Evolutionary conservation across 768 basidiomycete genomes (phyloP).

Genomic region (Lentinula detonsa): DNA sequence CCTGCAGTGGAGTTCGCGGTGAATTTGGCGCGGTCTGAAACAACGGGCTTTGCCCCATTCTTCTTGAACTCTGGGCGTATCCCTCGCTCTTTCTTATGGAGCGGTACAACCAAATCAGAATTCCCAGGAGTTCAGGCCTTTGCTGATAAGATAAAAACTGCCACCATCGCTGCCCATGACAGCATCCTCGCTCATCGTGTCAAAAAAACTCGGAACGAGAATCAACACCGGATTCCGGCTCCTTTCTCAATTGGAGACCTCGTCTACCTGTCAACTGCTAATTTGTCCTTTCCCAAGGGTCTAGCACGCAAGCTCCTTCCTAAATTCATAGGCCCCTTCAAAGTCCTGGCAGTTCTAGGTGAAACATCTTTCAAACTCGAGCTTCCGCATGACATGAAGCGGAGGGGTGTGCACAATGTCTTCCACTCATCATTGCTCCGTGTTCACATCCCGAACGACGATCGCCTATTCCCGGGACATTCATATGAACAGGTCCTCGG

Average conservation of each 20-base stretch:
- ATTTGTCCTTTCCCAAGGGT: conserved; percentile 24
- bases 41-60: conserved; percentile 12
- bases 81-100: conserved; percentile 7
- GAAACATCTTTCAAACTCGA: conserved; percentile 19
- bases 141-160: no score
- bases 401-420: conserved; percentile 17
- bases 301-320: conserved; percentile 25
- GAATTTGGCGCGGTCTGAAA: neutral
- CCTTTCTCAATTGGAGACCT: conserved; percentile 15
- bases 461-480: no score
- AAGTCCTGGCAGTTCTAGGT: conserved; percentile 10
- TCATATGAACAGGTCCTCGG: no score
- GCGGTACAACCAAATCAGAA: no score
- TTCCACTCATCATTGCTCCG: conserved; percentile 22
- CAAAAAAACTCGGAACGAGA: no score
- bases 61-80: neutral
- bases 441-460: conserved; percentile 10
- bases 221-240: no score
- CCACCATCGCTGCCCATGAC: no score
- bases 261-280: conserved; percentile 25
- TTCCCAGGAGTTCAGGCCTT: no score
- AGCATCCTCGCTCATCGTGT: no score
- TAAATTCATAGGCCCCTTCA: conserved; percentile 27
- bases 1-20: conserved; percentile 9
- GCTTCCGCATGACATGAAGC: conserved; percentile 15